Evolutionary conservation across 345 rosid species (phyloP), one percentile per base, ranked within the genome.

Genomic region (Melaleuca alternifolia): DNA sequence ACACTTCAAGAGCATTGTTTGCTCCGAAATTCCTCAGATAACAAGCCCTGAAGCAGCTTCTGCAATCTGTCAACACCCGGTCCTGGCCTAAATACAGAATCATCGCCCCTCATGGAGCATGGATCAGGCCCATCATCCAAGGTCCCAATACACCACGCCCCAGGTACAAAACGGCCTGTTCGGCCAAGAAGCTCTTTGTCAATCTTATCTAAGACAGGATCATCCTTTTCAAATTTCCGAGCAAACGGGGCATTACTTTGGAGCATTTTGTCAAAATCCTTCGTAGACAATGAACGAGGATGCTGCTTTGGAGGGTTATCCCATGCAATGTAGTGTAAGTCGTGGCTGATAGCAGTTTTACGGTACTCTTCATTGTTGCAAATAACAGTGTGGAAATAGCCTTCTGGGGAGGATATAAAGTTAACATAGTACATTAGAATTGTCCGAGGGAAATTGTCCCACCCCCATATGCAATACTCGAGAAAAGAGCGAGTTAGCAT

Each of bases 291-390:
- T 50, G 93, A 91, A 54, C 91, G 89, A 1, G 99, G 96, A 84
- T 96, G 99, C 91, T 96, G 99, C 93, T 95, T 95, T 5, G 99
- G 99, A 83, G 99, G 99, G 88, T 20, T 94, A 90, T 96, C 98
- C 99, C 99, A 96, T 24, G 98, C 98, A 89, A 96, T 96, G 93
- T 92, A 96, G 92, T 96, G 99, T 33, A 96, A 97, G 88, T 96
- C 99, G 23, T 95, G 98, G 85, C 98, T 86, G 13, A 95, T 91
- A 10, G 96, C 93, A 4, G 97, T 93, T 88, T 84, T 88, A 82
- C 89, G 90, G 88, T 93, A 96, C 87, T 93, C 93, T 51, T 93
- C 93, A 23, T 88, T 89, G 89, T 93, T 94, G 93, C 99, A 96
- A 54, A 95, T 92, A 84, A 96, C 95, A 13, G 99, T 96, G 87